A percentile compares a stretch with the other conserved stretches of the same genome.
These are phyloP conservation scores for Coemansia asiatica DNA, from an alignment of 192 early-diverging fungal genomes.

Conservation along the genomic window DNA sequence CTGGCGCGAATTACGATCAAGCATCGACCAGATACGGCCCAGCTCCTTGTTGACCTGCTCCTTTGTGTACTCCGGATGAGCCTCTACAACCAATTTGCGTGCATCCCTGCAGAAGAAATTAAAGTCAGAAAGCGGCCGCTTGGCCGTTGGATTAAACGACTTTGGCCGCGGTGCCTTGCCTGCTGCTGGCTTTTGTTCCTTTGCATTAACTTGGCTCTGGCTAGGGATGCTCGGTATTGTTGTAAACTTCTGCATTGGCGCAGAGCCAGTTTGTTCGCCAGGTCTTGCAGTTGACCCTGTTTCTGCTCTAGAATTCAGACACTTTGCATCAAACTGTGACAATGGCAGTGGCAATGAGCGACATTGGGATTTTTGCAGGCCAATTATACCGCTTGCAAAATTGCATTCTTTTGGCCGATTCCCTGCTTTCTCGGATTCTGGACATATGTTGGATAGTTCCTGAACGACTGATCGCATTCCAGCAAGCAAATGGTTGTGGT, in stretches of 20 bases:
- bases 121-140: slow-evolving; percentile 48
- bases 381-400: background rate
- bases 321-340: background rate
- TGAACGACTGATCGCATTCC: slow-evolving; percentile 7
- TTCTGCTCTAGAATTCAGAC: background rate
- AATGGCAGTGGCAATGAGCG: background rate
- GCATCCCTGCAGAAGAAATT: slow-evolving; percentile 52
- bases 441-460: slow-evolving; percentile 2
- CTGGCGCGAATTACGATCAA: slow-evolving; percentile 32
- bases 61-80: slow-evolving; percentile 43
- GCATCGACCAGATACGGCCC: slow-evolving; percentile 42
- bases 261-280: background rate
- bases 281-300: background rate
- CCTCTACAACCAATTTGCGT: slow-evolving; percentile 45
- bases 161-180: background rate
- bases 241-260: background rate
- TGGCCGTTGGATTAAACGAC: slow-evolving; percentile 8
- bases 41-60: slow-evolving; percentile 51
- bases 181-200: background rate
- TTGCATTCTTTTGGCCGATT: background rate
- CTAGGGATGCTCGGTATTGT: background rate
- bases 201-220: too few species aligned
- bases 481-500: slow-evolving; percentile 25
- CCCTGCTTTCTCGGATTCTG: background rate
- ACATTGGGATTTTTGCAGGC: background rate